A percentile compares a stretch with the other conserved stretches of the same genome.
phyloP scores from a whole-genome alignment of 2,329 filamentous ascomycete species.

The Cytospora leucostoma region DNA sequence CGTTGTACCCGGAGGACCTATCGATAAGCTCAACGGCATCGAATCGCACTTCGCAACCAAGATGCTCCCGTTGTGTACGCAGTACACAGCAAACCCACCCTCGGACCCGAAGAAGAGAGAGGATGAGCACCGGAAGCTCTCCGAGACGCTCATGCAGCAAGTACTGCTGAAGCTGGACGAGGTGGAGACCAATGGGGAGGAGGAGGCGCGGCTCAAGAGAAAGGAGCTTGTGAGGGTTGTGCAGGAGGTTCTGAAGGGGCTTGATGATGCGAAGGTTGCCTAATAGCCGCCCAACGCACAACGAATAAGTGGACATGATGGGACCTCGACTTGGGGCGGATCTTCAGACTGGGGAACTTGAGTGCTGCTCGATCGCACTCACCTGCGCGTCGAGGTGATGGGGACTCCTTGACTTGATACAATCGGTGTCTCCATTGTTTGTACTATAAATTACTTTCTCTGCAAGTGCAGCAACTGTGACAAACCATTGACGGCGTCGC shows the following conservation, averaged over 20 bases:
- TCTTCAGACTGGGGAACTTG: neutral
- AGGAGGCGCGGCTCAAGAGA: slow-evolving; percentile 62
- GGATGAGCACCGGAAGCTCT: slow-evolving; percentile 74
- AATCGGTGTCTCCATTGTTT: neutral
- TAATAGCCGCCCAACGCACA: neutral
- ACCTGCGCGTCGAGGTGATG: neutral
- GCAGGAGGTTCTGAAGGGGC: slow-evolving; percentile 63
- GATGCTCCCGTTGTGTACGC: slow-evolving; percentile 64
- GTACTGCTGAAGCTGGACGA: slow-evolving; percentile 76
- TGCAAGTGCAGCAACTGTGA: neutral
- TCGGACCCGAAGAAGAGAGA: slow-evolving; percentile 65
- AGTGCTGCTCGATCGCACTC: neutral
- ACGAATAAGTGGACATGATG: neutral
- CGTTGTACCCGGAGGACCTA: slow-evolving; percentile 43
- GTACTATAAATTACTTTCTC: neutral
- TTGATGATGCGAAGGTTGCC: slow-evolving; percentile 52
- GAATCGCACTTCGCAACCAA: slow-evolving; percentile 63
- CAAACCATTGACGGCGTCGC: neutral
- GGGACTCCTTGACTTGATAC: neutral
- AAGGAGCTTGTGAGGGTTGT: slow-evolving; percentile 74
- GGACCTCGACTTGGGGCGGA: neutral
- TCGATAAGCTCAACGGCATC: slow-evolving; percentile 69
- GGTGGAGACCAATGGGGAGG: slow-evolving; percentile 71
- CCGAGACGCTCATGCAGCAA: slow-evolving; percentile 75
- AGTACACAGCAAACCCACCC: slow-evolving; percentile 65